Percentiles rank a stretch among this genome's conserved stretches.
Evolutionary conservation across 805 yeast genomes (phyloP).

Genomic region (Diddensiella transvaalensis): DNA sequence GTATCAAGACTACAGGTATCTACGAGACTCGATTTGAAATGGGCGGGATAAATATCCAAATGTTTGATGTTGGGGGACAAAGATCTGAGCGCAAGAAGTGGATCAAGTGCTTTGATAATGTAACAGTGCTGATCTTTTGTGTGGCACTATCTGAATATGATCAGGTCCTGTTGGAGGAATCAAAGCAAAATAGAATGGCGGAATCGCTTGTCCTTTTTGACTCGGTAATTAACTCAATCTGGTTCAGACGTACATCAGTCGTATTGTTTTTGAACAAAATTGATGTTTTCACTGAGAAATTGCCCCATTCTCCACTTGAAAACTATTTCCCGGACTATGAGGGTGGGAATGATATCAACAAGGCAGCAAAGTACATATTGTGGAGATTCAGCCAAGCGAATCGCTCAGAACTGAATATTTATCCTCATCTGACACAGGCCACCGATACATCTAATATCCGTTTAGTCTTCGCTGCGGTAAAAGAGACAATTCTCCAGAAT

Average conservation of each 20-base stretch:
- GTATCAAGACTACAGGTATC: constrained; percentile 91
- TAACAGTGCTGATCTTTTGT: constrained; percentile 83
- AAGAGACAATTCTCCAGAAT: constrained; percentile 74
- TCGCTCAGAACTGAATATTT: constrained; percentile 73
- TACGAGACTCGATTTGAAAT: constrained; percentile 76
- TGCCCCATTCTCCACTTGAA: constrained; percentile 76
- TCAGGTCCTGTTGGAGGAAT: constrained; percentile 75
- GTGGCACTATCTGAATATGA: constrained; percentile 91
- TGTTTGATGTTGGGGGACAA: constrained; percentile 93
- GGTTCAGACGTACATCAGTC: constrained; percentile 86
- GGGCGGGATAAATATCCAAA: constrained; percentile 61
- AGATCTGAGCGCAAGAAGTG: constrained; percentile 93
- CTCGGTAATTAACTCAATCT: constrained; percentile 84
- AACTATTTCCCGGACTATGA: constrained; percentile 84
- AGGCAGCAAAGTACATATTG: constrained; percentile 85
- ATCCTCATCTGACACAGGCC: constrained; percentile 90
- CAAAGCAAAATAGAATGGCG: constrained; percentile 63
- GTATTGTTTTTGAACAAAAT: constrained; percentile 86
- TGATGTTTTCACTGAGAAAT: constrained; percentile 82
- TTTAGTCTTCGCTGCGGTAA: constrained; percentile 79
- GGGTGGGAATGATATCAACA: constrained; percentile 85
- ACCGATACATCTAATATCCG: constrained; percentile 88
- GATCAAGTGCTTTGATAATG: constrained; percentile 96
- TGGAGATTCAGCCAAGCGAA: constrained; percentile 88
- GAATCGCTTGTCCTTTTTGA: constrained; percentile 83